A percentile compares a stretch with the other conserved stretches of the same genome.
Evolutionary conservation across 441 rosid genomes (phyloP).

Genomic region (Breynia disticha): DNA sequence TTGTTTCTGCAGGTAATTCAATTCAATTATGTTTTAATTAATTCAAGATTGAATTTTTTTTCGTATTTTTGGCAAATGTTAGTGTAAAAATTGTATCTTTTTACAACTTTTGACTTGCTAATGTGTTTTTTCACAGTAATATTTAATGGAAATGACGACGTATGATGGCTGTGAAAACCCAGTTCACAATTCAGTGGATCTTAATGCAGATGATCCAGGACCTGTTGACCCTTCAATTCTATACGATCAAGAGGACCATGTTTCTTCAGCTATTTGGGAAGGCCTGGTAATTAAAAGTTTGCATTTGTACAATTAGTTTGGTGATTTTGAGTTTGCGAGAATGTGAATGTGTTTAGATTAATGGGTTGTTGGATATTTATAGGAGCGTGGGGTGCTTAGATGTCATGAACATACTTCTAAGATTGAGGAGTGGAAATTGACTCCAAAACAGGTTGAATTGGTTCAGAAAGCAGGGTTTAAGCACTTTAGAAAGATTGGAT

Average conservation of each 20-base stretch:
- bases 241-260: conserved; percentile 51
- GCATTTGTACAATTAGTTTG: not conserved
- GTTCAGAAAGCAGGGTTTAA: conserved; percentile 66
- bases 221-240: conserved; percentile 30
- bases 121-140: not conserved
- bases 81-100: too few species aligned
- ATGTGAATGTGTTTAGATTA: not conserved
- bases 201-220: conserved; percentile 10
- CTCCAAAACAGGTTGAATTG: conserved; percentile 39
- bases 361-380: not conserved
- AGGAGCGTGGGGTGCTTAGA: conserved; percentile 76
- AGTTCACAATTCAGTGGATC: not conserved
- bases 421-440: conserved; percentile 70
- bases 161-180: not conserved
- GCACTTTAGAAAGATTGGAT: conserved; percentile 48
- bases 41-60: too few species aligned
- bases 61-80: too few species aligned
- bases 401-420: conserved; percentile 74
- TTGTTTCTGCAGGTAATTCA: too few species aligned
- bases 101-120: not conserved
- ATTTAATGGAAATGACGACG: not conserved
- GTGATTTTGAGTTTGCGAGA: not conserved
- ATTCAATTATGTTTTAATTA: too few species aligned
- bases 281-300: conserved; percentile 22
- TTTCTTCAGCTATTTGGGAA: conserved; percentile 46